These are phyloP conservation scores for Scheffersomyces titani DNA, from an alignment of 1,139 yeast species.

Conservation along the genomic window DNA sequence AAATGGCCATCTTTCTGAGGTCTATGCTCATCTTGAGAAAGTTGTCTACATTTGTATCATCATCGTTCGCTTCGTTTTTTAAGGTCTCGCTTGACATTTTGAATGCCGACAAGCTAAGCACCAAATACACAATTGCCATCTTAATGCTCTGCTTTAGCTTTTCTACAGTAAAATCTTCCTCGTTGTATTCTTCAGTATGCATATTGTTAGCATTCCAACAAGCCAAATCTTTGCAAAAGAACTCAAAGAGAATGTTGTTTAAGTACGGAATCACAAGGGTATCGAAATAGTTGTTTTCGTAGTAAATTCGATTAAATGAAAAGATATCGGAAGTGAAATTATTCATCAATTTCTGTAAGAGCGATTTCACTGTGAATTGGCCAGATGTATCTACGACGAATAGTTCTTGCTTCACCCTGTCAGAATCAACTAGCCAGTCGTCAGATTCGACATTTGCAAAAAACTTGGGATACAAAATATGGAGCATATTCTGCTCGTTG, in stretches of 20 bases:
- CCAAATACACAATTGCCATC: slow-evolving; percentile 24
- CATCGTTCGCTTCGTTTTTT: slow-evolving; percentile 10
- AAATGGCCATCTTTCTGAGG: slow-evolving; percentile 38
- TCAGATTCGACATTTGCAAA: slow-evolving; percentile 48
- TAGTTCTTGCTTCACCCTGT: slow-evolving; percentile 16
- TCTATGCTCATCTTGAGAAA: slow-evolving; percentile 34
- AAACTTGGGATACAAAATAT: slow-evolving; percentile 48
- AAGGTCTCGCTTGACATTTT: slow-evolving; percentile 12
- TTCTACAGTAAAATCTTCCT: slow-evolving; percentile 7
- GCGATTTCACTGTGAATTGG: slow-evolving; percentile 12
- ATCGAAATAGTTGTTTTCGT: slow-evolving; percentile 29
- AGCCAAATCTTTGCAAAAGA: slow-evolving; percentile 23
- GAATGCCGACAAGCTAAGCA: slow-evolving; percentile 33
- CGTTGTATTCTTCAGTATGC: slow-evolving; percentile 4
- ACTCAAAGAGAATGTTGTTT: slow-evolving; percentile 32
- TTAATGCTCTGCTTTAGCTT: slow-evolving; percentile 23
- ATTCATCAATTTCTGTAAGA: slow-evolving; percentile 20
- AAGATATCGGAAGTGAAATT: slow-evolving; percentile 20
- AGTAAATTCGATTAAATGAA: slow-evolving; percentile 25
- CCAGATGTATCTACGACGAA: slow-evolving; percentile 7
- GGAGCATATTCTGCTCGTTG: slow-evolving; percentile 47
- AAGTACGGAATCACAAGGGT: slow-evolving; percentile 31
- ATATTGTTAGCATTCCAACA: slow-evolving; percentile 15
- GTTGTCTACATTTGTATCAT: slow-evolving; percentile 22
- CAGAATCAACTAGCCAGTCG: slow-evolving; percentile 38